Evolutionary conservation across 2,329 filamentous ascomycete species (phyloP), one percentile per base, ranked within the genome.

Genomic region (Trematosphaeria pertusa): DNA sequence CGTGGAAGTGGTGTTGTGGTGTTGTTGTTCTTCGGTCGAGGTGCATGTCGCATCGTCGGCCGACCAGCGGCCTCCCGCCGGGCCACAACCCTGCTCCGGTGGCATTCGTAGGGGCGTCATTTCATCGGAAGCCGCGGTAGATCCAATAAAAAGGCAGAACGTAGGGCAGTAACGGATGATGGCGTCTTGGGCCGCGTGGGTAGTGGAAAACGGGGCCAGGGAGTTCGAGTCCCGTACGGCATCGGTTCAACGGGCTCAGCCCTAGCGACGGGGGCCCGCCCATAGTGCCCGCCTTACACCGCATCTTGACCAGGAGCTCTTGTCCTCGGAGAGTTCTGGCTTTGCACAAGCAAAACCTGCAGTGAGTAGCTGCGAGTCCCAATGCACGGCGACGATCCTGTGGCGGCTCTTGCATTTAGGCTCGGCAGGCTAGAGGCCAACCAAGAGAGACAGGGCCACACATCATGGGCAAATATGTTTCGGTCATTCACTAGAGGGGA

Each of bases 321-420:
- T 21, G 37, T 28, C 30, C 22, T 42, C 30, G 33, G 46, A 30
- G n/a, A 31, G 31, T 37, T 38, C 33, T 33, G n/a, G 28, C 26
- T 19, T 33, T 38, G 21, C 32, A 20, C 24, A 9, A 19, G 19
- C 42, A 15, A 37, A 26, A 47, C 12, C 33, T 28, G n/a, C n/a
- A 7, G 28, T 39, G 26, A 36, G 37, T 10, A 19, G 32, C 24
- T 28, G 24, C 6, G 19, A 48, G 39, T 40, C 38, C 46, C 39
- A 35, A 20, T 43, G 46, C 46, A 47, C 35, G 44, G 43, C 18
- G 43, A 43, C 35, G 49, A 49, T 47, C 36, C 38, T 39, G 54
- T 59, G 58, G 55, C 58, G 48, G 46, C 30, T 34, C 43, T 30
- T 24, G 18, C 36, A 39, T 57, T 46, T 51, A 49, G 46, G 43